Conservation (phyloP, 192 early-diverging fungal species). For the Coemansia sp. region DNA sequence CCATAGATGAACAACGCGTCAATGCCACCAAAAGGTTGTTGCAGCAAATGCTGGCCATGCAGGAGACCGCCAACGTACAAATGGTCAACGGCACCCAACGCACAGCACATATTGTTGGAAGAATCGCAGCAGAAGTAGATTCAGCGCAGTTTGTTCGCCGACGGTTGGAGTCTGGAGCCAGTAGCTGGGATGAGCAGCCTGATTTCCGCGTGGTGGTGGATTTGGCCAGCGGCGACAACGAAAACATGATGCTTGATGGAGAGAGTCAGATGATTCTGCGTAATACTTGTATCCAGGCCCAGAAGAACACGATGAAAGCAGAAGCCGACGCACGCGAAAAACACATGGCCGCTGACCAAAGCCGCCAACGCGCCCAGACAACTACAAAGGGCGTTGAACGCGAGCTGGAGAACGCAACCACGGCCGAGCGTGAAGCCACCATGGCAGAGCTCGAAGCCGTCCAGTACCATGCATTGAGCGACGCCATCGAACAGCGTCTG, state of each 20-base stretch:
- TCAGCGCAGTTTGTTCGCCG: conserved; percentile 33
- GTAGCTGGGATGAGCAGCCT: conserved; percentile 48
- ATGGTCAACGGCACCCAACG: conserved; percentile 5
- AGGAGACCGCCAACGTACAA: conserved; percentile 20
- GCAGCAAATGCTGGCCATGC: conserved; percentile 42
- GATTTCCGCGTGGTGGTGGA: conserved; percentile 51
- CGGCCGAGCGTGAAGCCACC: conserved; percentile 24
- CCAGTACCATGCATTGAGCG: conserved; percentile 36
- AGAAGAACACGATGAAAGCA: conserved; percentile 15
- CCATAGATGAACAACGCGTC: background rate
- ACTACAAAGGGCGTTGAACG: conserved; percentile 11
- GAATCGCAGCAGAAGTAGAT: conserved; percentile 26
- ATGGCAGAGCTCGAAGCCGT: conserved; percentile 42
- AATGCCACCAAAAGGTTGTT: conserved; percentile 14
- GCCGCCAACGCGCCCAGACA: conserved; percentile 8
- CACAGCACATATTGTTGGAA: conserved; percentile 20
- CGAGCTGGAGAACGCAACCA: conserved; percentile 21
- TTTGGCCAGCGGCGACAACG: conserved; percentile 35
- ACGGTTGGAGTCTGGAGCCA: conserved; percentile 28
- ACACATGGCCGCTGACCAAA: conserved; percentile 22
- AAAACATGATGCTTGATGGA: conserved; percentile 8
- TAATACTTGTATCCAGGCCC: conserved; percentile 35
- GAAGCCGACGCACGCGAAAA: conserved; percentile 28
- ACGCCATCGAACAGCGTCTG: conserved; percentile 36
- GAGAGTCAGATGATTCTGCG: conserved; percentile 40